Base-by-base conservation (phyloP, 805 yeast genomes). In the Cyberlindnera samutprakarnensis region DNA sequence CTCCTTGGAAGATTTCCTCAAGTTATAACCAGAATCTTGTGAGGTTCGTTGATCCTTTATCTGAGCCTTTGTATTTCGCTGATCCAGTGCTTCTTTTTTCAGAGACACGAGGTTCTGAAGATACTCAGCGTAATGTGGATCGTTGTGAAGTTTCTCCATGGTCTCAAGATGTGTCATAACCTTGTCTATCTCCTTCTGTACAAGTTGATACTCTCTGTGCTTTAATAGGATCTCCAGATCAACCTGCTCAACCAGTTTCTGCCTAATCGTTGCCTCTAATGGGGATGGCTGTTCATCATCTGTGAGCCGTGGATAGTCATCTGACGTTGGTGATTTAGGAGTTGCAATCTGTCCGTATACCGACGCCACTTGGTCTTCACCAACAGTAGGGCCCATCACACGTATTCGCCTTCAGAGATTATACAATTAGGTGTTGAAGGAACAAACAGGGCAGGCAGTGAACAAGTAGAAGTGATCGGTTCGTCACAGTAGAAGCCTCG, bases 191-290 rank as follows among this genome's bases (percentile, higher is more conserved):
- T 77, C 83, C 25, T 64, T 63, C 32, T 72, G 68, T 1, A 75
- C 61, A 14, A 66, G 49, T 23, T 62, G 57, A 27, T 68, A 49
- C 48, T 78, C 83, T 36, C 69, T 64, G 51, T 76, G 79, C 33
- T 73, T 76, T 30, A 78, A 53, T 18, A 78, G 46, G 10, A 77
- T 72, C 42, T 77, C 83, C 27, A 76, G 47, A 47, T 77, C 78
- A 14, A 77, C 56, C 41, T 73, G 75, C 36, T 69, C 52, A n/a
- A 53, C 25, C 5, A 63, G 38, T 29, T 56, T 57, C 21, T 48
- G 53, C 36, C 54, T 64, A 15, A 56, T 54, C 36, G 33, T 42
- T 5, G 30, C 18, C 18, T 43, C 46, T 22, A 32, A 15, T 27
- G 37, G 38, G 15, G 29, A 34, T 14, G 31, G 28, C 7, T 15